These are phyloP conservation scores for Sarocladium brachiariae DNA, from an alignment of 2,329 filamentous ascomycete species.

Conservation along the genomic window DNA sequence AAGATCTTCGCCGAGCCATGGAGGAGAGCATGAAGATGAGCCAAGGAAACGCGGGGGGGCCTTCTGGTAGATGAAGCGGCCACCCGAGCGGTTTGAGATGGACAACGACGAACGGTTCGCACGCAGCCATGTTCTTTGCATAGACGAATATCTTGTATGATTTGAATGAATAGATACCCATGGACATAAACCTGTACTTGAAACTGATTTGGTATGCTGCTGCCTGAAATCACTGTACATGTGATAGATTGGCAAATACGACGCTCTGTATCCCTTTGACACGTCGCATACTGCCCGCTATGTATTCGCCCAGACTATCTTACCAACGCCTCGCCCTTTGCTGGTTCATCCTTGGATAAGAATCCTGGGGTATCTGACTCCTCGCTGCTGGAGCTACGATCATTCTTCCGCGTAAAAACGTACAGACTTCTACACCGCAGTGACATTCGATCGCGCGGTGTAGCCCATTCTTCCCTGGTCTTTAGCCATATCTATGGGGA, in stretches of 20 bases:
- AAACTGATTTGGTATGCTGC: no score
- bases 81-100: not conserved
- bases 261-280: not conserved
- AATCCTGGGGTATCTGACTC: not conserved
- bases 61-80: constrained; percentile 14
- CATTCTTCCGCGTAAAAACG: not conserved
- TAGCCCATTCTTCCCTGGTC: no score
- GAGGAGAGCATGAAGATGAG: constrained; percentile 46
- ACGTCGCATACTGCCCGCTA: no score
- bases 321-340: not conserved
- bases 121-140: not conserved
- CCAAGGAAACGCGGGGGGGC: constrained; percentile 16
- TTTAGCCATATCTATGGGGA: not conserved
- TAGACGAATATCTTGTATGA: no score
- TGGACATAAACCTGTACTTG: no score
- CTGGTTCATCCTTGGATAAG: not conserved
- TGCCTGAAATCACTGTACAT: no score
- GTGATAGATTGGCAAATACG: not conserved
- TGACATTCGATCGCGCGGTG: no score
- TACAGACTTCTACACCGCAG: no score
- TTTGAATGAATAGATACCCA: no score
- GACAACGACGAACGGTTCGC: not conserved
- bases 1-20: constrained; percentile 49
- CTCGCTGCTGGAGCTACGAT: not conserved
- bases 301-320: no score